phyloP scores from a whole-genome alignment of 345 rosid species.

The Eucalyptus leucophloia region DNA sequence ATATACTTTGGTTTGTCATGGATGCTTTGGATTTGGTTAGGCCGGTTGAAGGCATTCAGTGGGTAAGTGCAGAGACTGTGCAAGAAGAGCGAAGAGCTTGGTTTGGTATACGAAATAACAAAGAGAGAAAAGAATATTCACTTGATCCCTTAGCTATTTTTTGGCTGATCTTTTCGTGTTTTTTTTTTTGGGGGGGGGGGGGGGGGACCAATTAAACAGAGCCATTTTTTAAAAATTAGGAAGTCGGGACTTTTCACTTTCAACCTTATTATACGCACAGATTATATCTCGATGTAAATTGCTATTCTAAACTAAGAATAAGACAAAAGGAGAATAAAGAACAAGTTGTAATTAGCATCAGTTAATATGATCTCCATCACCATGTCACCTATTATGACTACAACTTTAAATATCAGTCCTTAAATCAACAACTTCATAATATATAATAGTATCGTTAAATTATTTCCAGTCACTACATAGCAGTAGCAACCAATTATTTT shows the following conservation, averaged over 20 bases:
- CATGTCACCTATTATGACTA: neutral
- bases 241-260: neutral
- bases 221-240: no score
- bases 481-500: neutral
- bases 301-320: neutral
- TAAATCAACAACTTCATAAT: no score
- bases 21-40: neutral
- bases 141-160: no score
- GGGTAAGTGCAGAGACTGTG: neutral
- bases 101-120: no score
- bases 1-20: neutral
- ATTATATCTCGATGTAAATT: neutral
- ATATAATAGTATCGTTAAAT: neutral
- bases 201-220: no score
- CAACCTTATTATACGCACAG: neutral
- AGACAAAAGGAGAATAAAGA: neutral
- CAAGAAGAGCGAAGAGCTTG: neutral
- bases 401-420: no score
- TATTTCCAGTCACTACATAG: neutral
- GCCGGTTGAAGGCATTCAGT: neutral
- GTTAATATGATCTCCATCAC: neutral
- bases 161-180: no score
- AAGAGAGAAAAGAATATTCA: no score
- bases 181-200: no score
- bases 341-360: neutral